Base-by-base conservation (phyloP, 768 basidiomycete species). In the Podaxis pistillaris region DNA sequence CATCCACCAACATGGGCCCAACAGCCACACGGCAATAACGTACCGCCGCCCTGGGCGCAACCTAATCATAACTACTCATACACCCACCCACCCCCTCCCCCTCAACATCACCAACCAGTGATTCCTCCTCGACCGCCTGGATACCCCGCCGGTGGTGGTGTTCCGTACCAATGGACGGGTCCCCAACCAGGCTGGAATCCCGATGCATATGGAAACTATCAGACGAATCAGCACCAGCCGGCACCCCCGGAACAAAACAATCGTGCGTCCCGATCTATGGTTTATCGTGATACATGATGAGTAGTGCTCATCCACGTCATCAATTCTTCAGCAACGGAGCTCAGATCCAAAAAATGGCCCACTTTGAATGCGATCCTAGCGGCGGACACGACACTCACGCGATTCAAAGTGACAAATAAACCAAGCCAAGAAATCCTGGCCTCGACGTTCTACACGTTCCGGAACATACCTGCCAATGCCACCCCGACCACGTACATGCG, bases 361-460 rank as follows among this genome's bases (percentile, higher is more conserved):
- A 74, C 70, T 38, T 70, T 87, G 19, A 81, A 86, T 68, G 83
- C 84, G 2, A 75, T 76, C 24, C 79, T 88, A 13, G 86, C 83
- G 17, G 73, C 75, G 7, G 84, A 85, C 64, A 76, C 76, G 30
- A 83, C 85, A 0, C 70, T 76, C 9, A 67, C 86, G 8, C 79
- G 78, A 17, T 85, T 81, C 66, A 82, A 88, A 63, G 65, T 86
- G 24, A 77, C 76, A 58, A 77, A 77, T 52, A 69, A 78, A 22
- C 79, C 81, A 15, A 73, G 71, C 4, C 72, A 75, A 1, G 77
- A 78, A 5, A 82, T 85, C 61, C 62, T 77, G 36, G 66, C 78
- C 8, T 73, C 78, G 33, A 79, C 75, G 1, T 84, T 78, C 72
- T 73, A 78, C 51, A 68, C 76, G 6, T 71, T 77, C 55, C 74